A percentile compares a stretch with the other conserved stretches of the same genome.
These are phyloP conservation scores for Mycena metata DNA, from an alignment of 768 basidiomycete species.

Conservation along the genomic window DNA sequence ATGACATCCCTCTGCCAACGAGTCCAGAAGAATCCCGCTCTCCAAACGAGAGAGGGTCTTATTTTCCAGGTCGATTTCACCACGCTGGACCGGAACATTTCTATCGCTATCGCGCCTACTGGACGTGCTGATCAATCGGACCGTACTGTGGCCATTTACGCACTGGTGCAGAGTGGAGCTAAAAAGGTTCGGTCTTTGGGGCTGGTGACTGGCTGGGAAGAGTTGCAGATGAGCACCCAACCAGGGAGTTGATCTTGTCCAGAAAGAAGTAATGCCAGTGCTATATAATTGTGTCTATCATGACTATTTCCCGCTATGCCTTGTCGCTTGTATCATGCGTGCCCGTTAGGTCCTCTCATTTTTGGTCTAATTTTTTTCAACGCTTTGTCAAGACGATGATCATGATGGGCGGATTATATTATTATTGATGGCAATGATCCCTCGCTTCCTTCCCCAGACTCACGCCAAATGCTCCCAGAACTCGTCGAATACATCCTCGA, in stretches of 20 bases:
- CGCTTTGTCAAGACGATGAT: no score
- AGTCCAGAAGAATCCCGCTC: slow-evolving; percentile 27
- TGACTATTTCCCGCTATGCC: neutral
- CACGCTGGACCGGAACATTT: slow-evolving; percentile 25
- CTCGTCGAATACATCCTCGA: neutral
- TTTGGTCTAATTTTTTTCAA: no score
- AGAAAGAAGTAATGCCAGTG: neutral
- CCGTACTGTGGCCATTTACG: slow-evolving; percentile 23
- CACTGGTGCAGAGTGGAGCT: slow-evolving; percentile 24
- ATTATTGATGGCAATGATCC: no score
- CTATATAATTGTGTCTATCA: no score
- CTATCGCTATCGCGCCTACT: slow-evolving; percentile 19
- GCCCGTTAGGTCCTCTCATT: no score
- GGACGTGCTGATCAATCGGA: neutral
- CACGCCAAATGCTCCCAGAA: neutral
- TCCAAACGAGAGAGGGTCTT: slow-evolving; percentile 10
- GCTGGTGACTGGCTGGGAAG: slow-evolving; percentile 9
- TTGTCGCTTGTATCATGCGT: neutral
- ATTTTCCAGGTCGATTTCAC: slow-evolving; percentile 32
- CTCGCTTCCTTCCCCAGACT: no score
- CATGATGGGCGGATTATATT: no score
- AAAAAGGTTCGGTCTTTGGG: slow-evolving; percentile 20
- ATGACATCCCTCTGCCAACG: slow-evolving; percentile 16
- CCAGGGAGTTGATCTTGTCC: neutral
- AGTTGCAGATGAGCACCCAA: slow-evolving; percentile 7